Evolutionary conservation across 1,284 basidiomycete genomes (phyloP).

Genomic region (Stygiomarasmius scandens): DNA sequence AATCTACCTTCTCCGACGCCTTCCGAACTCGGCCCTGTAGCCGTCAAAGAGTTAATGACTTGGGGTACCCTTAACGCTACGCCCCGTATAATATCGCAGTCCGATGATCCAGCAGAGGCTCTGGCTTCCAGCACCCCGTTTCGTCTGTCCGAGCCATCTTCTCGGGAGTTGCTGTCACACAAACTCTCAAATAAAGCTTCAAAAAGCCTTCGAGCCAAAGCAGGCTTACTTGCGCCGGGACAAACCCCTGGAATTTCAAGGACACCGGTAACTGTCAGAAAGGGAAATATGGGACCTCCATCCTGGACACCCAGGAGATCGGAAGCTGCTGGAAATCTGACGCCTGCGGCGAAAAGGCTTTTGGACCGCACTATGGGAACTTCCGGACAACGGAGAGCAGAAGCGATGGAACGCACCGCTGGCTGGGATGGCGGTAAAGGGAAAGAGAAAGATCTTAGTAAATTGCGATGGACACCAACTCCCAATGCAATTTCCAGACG

Average conservation of each 20-base stretch:
- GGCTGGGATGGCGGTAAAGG: conserved; percentile 57
- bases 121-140: conserved; percentile 64
- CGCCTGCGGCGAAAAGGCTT: conserved; percentile 78
- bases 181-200: conserved; percentile 75
- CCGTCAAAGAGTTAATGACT: conserved; percentile 89
- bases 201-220: conserved; percentile 71
- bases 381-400: conserved; percentile 63
- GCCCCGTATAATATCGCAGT: conserved; percentile 76
- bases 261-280: conserved; percentile 34
- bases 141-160: conserved; percentile 68
- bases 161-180: conserved; percentile 78
- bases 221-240: conserved; percentile 57
- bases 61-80: conserved; percentile 90
- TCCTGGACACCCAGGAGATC: conserved; percentile 66
- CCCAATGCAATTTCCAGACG: conserved; percentile 44
- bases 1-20: conserved; percentile 86
- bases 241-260: conserved; percentile 33
- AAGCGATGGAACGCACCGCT: conserved; percentile 65
- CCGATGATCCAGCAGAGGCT: conserved; percentile 52
- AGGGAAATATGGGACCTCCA: conserved; percentile 71
- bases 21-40: conserved; percentile 71
- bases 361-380: conserved; percentile 69
- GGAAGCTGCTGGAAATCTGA: conserved; percentile 70
- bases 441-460: conserved; percentile 62
- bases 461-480: conserved; percentile 81